phyloP scores from a whole-genome alignment of 768 basidiomycete species.

The Ephemerocybe angulata region DNA sequence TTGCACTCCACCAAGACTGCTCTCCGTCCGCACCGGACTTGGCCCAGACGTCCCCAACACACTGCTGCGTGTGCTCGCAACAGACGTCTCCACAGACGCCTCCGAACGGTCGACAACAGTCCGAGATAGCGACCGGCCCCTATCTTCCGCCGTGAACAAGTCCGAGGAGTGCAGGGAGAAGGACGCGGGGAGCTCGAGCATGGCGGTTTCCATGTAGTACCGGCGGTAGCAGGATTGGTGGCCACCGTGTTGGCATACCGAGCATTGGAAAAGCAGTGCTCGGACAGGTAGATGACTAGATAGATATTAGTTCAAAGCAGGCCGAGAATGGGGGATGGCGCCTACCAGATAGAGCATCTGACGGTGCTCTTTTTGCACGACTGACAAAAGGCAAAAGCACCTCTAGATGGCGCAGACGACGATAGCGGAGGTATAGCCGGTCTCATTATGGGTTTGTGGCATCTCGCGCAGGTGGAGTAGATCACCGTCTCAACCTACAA shows the following conservation, averaged over 20 bases:
- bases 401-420: slow-evolving; percentile 23
- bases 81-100: neutral
- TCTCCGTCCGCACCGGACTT: slow-evolving; percentile 13
- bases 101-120: neutral
- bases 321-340: slow-evolving; percentile 11
- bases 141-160: slow-evolving; percentile 7
- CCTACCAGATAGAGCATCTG: slow-evolving; percentile 73
- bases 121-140: slow-evolving; percentile 5
- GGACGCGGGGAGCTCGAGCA: slow-evolving; percentile 42
- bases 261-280: slow-evolving; percentile 67
- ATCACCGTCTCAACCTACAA: slow-evolving; percentile 68
- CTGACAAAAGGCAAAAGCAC: slow-evolving; percentile 54
- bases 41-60: neutral
- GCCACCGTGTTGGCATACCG: slow-evolving; percentile 76
- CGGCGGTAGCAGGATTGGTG: slow-evolving; percentile 74
- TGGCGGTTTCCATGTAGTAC: slow-evolving; percentile 60
- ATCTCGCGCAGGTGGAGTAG: slow-evolving; percentile 65
- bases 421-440: slow-evolving; percentile 33
- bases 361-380: slow-evolving; percentile 46
- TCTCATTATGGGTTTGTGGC: slow-evolving; percentile 57
- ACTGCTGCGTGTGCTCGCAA: neutral
- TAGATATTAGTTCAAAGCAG: neutral
- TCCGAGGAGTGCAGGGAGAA: slow-evolving; percentile 14
- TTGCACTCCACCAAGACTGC: neutral
- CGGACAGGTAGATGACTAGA: slow-evolving; percentile 73